Evolutionary conservation across 805 yeast genomes (phyloP).

Genomic region (Candida boleticola): DNA sequence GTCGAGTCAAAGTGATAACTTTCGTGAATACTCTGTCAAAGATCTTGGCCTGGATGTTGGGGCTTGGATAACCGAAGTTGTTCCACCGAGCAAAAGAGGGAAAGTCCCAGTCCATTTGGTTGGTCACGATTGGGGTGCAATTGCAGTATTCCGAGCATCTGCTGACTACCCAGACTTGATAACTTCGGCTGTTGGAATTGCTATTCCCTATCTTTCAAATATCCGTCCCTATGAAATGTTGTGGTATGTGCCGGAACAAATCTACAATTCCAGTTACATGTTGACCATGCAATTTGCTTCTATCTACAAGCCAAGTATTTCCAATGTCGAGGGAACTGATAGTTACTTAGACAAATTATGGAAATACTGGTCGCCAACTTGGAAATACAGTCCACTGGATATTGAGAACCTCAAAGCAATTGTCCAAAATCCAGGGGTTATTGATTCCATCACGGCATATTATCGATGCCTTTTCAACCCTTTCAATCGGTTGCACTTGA

Average conservation of each 20-base stretch:
- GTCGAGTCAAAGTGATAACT: conserved; percentile 23
- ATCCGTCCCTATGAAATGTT: conserved; percentile 25
- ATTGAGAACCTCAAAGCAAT: conserved; percentile 29
- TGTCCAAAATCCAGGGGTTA: conserved; percentile 21
- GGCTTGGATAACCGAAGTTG: conserved; percentile 28
- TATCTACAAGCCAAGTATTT: conserved; percentile 21
- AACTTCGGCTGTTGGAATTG: conserved; percentile 32
- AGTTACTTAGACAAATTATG: conserved; percentile 32
- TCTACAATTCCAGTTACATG: conserved; percentile 34
- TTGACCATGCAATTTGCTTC: conserved; percentile 32
- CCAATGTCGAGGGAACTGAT: conserved; percentile 11
- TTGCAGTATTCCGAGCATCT: conserved; percentile 33
- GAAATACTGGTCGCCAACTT: conserved; percentile 40
- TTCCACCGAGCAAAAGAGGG: conserved; percentile 10
- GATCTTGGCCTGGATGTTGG: conserved; percentile 34
- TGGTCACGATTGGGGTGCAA: conserved; percentile 48
- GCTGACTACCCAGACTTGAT: conserved; percentile 31
- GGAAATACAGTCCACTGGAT: conserved; percentile 25
- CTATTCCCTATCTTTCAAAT: conserved; percentile 36
- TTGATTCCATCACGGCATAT: conserved; percentile 38
- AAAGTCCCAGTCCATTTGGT: conserved; percentile 33
- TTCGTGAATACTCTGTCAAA: conserved; percentile 21
- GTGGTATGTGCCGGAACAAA: conserved; percentile 32
- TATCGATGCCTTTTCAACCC: conserved; percentile 30
- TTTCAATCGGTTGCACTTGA: conserved; percentile 14